Evolutionary conservation across 2,329 filamentous ascomycete species (phyloP), one percentile per base, ranked within the genome.

Genomic region (Aureobasidium sp.): DNA sequence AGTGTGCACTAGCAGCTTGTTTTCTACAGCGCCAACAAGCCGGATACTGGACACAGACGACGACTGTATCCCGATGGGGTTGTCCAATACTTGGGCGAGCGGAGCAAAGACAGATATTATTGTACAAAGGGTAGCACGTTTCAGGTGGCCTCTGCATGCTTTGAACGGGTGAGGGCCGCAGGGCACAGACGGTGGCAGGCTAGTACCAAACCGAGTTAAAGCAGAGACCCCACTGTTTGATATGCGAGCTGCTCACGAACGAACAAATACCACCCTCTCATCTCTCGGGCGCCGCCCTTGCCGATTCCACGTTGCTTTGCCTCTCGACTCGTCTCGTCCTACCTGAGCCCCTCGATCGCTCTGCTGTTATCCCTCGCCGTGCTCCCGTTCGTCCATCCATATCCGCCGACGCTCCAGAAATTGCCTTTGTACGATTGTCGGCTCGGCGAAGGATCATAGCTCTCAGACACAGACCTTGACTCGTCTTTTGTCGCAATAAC

Each of bases 191-290:
- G 53, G 41, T 57, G 52, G 36, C 53, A 27, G 29, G 20, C 53
- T 57, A 57, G 53, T n/a, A 15, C 39, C 53, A 34, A 57, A 36
- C 37, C 25, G 51, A 55, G 51, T 55, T 31, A 57, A 57, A 57
- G 53, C 41, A 31, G 31, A 48, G 55, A 58, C 55, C 55, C 55
- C 55, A 48, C 55, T 58, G 55, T 57, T 57, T 57, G 53, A 57
- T 57, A 57, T 57, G 53, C 55, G 31, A 27, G 20, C 55, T 47
- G 31, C 55, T 15, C 31, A 48, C 48, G 39, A 45, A 57, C 53
- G 53, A 44, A 44, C 22, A 17, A 57, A 57, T 57, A 57, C 39
- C 53, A 45, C 53, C 47, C 27, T 53, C 31, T 39, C 55, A 47
- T 58, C 37, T 39, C 42, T 48, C 45, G 37, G 22, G 27, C 55